Conservation (phyloP, 306 rosid species). For the Vigna nakashimae region DNA sequence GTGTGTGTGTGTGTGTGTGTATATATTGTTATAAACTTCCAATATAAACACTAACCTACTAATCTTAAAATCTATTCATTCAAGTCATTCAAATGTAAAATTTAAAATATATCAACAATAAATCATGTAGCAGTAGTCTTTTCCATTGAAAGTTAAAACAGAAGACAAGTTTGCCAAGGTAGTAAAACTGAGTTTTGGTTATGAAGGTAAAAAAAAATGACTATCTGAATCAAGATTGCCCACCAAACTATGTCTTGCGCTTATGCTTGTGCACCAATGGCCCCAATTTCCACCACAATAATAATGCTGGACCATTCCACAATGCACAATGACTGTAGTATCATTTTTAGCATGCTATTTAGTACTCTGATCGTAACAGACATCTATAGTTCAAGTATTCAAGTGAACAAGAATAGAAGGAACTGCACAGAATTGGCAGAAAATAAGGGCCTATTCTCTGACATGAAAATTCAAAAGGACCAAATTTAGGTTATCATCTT, state of each 20-base stretch:
- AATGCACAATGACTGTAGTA: neutral
- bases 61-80: too few relatives aligned
- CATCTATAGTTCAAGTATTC: neutral
- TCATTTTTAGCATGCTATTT: neutral
- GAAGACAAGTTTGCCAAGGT: neutral
- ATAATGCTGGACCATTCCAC: neutral
- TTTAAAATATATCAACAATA: neutral
- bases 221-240: neutral
- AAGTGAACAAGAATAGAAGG: neutral
- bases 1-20: too few relatives aligned
- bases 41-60: too few relatives aligned
- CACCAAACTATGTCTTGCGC: neutral
- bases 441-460: neutral
- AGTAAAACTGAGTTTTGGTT: neutral
- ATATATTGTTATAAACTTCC: too few relatives aligned
- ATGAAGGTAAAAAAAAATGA: neutral
- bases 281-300: neutral
- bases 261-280: neutral
- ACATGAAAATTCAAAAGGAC: neutral
- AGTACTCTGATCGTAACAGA: neutral
- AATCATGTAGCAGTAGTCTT: neutral
- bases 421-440: neutral
- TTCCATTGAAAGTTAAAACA: neutral
- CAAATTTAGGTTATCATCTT: neutral
- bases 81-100: neutral